Conservation (phyloP, 495 filamentous ascomycete species). For the Penicillium dipodomyicola region DNA sequence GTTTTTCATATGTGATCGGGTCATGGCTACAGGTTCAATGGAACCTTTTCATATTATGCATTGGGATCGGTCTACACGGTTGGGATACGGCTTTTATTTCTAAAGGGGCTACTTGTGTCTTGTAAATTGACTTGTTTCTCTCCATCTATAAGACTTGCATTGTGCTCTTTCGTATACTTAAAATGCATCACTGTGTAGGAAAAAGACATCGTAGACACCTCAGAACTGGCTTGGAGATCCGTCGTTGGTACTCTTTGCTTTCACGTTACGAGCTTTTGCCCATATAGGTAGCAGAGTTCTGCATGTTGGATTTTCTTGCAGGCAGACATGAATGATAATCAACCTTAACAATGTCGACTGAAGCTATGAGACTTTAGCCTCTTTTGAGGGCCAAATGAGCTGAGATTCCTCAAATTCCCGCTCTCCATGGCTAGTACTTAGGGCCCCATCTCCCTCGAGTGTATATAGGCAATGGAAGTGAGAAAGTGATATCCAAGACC, state of each 20-base stretch:
- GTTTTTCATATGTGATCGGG: slow-evolving; percentile 1
- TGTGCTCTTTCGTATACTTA: neutral
- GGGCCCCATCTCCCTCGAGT: neutral
- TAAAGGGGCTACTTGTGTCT: slow-evolving; percentile 2
- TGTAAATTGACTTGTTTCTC: slow-evolving; percentile 3
- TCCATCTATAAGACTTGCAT: neutral
- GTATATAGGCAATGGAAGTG: neutral
- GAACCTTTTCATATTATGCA: slow-evolving; percentile 9
- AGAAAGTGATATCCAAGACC: neutral
- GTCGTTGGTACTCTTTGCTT: neutral
- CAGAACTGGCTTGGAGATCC: neutral
- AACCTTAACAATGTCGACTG: neutral
- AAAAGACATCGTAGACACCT: neutral
- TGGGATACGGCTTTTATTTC: slow-evolving; percentile 2
- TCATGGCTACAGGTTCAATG: slow-evolving; percentile 6
- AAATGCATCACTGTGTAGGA: neutral
- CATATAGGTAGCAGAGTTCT: neutral
- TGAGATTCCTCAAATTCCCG: neutral
- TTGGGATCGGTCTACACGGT: slow-evolving; percentile 11
- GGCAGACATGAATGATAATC: neutral
- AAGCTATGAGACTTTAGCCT: neutral
- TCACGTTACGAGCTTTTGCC: neutral
- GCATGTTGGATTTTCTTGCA: neutral
- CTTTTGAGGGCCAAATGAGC: neutral
- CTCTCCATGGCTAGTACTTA: neutral